These are phyloP conservation scores for Colletotrichum orchidophilum DNA, from an alignment of 2,329 filamentous ascomycete species.

Conservation along the genomic window DNA sequence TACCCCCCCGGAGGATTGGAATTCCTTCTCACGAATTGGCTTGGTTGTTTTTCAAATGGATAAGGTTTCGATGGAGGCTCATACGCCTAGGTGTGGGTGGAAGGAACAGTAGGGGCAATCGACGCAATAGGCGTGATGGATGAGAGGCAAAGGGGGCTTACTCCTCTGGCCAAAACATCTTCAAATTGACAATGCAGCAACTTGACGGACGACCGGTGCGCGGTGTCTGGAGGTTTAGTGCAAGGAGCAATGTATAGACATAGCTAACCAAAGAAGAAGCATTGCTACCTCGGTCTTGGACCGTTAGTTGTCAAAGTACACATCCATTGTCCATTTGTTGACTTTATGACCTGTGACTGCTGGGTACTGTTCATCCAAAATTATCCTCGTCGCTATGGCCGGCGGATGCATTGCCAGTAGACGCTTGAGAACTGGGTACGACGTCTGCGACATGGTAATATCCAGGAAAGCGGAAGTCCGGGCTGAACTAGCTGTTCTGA, in stretches of 20 bases:
- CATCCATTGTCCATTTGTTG: background rate
- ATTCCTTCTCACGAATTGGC: slow-evolving; percentile 27
- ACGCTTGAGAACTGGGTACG: too few species aligned
- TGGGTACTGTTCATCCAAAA: background rate
- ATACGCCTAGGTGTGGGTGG: background rate
- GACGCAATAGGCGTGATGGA: background rate
- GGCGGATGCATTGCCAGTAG: too few species aligned
- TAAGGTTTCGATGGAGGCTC: slow-evolving; percentile 14
- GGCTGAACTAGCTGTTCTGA: too few species aligned
- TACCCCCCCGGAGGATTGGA: slow-evolving; percentile 29
- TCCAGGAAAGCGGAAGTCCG: too few species aligned
- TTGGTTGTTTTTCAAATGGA: slow-evolving; percentile 22
- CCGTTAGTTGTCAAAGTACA: background rate
- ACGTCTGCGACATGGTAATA: too few species aligned
- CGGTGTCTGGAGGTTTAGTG: background rate
- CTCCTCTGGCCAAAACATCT: background rate
- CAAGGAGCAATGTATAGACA: background rate
- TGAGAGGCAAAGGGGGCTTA: background rate
- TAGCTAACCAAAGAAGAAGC: background rate
- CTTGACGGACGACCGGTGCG: background rate
- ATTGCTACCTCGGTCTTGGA: slow-evolving; percentile 1
- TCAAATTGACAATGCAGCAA: background rate
- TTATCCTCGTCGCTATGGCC: too few species aligned
- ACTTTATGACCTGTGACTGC: background rate
- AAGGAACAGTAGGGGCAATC: background rate